phyloP scores from a whole-genome alignment of 2,329 filamentous ascomycete genomes.

The Colletotrichum graminicola region DNA sequence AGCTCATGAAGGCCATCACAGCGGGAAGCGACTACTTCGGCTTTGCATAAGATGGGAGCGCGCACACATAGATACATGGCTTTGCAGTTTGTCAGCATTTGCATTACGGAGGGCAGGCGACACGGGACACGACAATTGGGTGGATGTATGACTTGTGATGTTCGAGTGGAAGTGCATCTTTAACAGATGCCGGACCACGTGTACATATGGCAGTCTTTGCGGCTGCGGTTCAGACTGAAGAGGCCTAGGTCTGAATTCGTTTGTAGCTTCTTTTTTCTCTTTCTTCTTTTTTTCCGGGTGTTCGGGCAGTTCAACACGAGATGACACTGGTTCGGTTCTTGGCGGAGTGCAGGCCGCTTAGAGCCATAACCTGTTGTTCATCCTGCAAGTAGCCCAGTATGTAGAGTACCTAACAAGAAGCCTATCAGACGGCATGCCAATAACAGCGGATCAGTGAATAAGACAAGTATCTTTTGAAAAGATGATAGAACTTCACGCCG shows the following conservation, averaged over 20 bases:
- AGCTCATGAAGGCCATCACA: conserved; percentile 96
- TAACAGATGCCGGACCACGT: conserved; percentile 15
- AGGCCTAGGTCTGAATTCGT: conserved; percentile 1
- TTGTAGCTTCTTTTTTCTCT: conserved; percentile 1
- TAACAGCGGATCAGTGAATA: not conserved
- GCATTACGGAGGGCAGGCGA: conserved; percentile 35
- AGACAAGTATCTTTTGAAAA: not conserved
- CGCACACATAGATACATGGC: conserved; percentile 33
- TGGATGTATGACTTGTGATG: conserved; percentile 26
- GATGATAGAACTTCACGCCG: not conserved
- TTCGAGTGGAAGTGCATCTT: conserved; percentile 27
- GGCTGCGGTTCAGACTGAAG: not conserved
- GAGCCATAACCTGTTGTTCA: not conserved
- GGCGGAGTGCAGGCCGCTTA: conserved; percentile 39
- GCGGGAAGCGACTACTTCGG: conserved; percentile 97
- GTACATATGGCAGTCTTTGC: conserved; percentile 32
- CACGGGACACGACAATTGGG: conserved; percentile 27
- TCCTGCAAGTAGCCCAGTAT: conserved; percentile 16
- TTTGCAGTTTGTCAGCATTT: conserved; percentile 39
- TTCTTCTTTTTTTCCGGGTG: conserved; percentile 4
- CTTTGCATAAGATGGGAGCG: conserved; percentile 76
- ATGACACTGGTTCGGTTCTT: not conserved
- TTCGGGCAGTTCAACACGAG: conserved; percentile 12
- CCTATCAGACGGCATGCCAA: conserved; percentile 12
- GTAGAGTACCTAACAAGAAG: conserved; percentile 33